These are phyloP conservation scores for Sedum album DNA, from an alignment of 164 flowering plant genomes.

Conservation along the genomic window DNA sequence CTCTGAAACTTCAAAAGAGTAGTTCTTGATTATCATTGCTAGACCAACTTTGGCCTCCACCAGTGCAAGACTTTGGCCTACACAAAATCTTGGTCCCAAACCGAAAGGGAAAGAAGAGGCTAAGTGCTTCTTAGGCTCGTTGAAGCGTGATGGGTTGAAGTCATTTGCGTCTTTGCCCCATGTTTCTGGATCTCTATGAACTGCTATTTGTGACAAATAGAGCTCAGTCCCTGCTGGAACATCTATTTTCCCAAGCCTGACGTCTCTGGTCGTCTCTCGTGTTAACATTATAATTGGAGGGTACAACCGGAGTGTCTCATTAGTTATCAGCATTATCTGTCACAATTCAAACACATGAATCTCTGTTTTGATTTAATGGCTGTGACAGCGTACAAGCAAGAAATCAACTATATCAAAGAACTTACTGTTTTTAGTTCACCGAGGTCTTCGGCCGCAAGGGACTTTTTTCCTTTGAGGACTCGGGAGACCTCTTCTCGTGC, in stretches of 20 bases:
- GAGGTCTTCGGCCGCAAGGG: conserved; percentile 36
- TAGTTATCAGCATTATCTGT: conserved; percentile 29
- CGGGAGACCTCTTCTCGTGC: conserved; percentile 49
- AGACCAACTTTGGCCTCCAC: conserved; percentile 7
- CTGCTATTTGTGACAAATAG: conserved; percentile 28
- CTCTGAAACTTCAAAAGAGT: background rate
- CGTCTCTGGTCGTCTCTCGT: conserved; percentile 29
- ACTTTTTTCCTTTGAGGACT: conserved; percentile 16
- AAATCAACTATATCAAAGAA: background rate
- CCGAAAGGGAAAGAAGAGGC: conserved; percentile 28
- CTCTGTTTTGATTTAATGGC: background rate
- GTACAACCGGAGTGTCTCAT: conserved; percentile 65
- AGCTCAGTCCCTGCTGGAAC: conserved; percentile 53
- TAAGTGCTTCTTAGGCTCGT: conserved; percentile 21
- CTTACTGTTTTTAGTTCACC: conserved; percentile 40
- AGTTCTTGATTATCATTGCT: background rate
- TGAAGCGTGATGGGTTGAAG: conserved; percentile 35
- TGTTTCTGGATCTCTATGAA: conserved; percentile 41
- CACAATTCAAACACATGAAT: background rate
- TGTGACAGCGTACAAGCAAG: background rate
- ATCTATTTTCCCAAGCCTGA: conserved; percentile 39
- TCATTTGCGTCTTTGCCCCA: conserved; percentile 34
- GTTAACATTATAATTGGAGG: conserved; percentile 44
- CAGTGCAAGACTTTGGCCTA: conserved; percentile 3
- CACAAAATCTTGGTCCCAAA: background rate